phyloP scores from a whole-genome alignment of 345 rosid species.

The Geranium rotundifolium region DNA sequence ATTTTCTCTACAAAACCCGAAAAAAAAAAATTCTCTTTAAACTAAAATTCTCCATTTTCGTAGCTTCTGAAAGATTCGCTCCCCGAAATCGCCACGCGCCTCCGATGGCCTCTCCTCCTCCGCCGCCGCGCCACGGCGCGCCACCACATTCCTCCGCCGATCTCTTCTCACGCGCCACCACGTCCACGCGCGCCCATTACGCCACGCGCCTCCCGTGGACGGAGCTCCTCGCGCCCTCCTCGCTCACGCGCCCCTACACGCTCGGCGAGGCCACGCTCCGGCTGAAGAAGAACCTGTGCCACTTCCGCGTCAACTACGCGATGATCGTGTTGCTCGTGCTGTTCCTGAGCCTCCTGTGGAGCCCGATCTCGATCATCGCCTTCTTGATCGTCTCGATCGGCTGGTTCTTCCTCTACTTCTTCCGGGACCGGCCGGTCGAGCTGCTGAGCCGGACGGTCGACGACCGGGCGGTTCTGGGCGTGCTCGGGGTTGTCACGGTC shows the following conservation, averaged over 20 bases:
- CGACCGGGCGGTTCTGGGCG: conserved; percentile 40
- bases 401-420: conserved; percentile 74
- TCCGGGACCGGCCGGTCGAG: conserved; percentile 49
- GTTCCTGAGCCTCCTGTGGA: conserved; percentile 69
- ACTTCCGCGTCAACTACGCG: conserved; percentile 74
- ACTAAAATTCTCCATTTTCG: not conserved
- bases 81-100: not conserved
- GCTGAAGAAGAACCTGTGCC: conserved; percentile 34
- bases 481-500: conserved; percentile 47
- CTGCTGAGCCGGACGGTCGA: conserved; percentile 35
- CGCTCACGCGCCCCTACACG: conserved; percentile 47
- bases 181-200: conserved; percentile 34
- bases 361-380: conserved; percentile 64
- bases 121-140: conserved; percentile 24
- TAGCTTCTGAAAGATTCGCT: not conserved
- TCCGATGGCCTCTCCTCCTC: conserved; percentile 15
- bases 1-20: not conserved
- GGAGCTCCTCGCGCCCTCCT: conserved; percentile 34
- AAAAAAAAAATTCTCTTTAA: not conserved
- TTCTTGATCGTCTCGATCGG: conserved; percentile 47
- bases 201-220: conserved; percentile 76
- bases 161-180: conserved; percentile 14
- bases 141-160: conserved; percentile 11
- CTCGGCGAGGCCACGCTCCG: conserved; percentile 47
- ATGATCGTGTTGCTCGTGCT: conserved; percentile 40